Base-by-base conservation (phyloP, 2,329 filamentous ascomycete genomes). In the Verticillium klebahnii region DNA sequence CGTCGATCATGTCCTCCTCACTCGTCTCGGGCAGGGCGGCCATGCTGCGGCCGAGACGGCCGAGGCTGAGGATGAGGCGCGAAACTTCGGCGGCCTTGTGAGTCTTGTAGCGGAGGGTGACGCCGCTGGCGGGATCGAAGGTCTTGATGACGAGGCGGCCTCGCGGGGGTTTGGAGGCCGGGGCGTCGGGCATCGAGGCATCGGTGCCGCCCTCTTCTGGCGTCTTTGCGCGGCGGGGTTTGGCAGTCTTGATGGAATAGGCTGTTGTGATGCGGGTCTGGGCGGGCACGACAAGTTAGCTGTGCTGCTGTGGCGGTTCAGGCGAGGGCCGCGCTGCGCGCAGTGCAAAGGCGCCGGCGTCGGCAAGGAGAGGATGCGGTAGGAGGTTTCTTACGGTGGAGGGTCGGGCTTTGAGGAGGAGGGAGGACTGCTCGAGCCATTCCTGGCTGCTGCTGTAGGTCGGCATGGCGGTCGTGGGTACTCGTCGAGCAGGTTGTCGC, bases 251-350 rank as follows among this genome's bases (percentile, higher is more conserved):
- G 73, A 94, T 87, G 73, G 87, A 89, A 86, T 98, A 99, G 82
- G 91, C 93, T 66, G 93, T 97, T 68, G 92, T 96, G 79, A 98
- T 92, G 71, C 88, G 86, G 57, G 94, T 93, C 93, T 97, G 71
- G 32, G 25, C 29, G 25, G 19, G 23, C 6, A 23, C n/a, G 45
- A 8, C 19, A 14, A 9, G 40, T 61, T 19, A 60, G 61, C 52
- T 40, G 23, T 29, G 56, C 23, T n/a, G 29, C 17, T 17, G 32
- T n/a, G n/a, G 17, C 32, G 23, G 37, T 11, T 29, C 5, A 29
- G 29, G 29, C 29, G 29, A 29, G 29, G 29, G 3, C 29, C 29
- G 29, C 29, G 29, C 29, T 29, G 29, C 29, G 29, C 29, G 29
- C 29, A 29, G 29, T 6, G 29, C 29, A 29, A 29, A n/a, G 5